Base-by-base conservation (phyloP, 2,329 filamentous ascomycete species). In the Pseudogymnoascus verrucosus region DNA sequence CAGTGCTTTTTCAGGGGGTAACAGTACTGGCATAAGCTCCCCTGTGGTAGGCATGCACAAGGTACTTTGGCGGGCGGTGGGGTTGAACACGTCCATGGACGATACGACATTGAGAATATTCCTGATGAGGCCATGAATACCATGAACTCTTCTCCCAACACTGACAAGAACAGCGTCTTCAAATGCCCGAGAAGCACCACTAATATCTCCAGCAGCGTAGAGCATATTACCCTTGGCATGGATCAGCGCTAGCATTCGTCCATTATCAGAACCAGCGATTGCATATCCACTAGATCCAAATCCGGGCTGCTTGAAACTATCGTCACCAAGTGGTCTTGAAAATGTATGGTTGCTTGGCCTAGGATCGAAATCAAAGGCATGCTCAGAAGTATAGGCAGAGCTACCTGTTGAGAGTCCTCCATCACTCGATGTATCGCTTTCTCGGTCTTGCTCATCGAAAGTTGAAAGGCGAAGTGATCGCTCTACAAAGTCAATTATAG, bases 171-270 rank as follows among this genome's bases (percentile, higher is more conserved):
- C 91, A 0, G 93, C 93, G 74, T 97, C 92, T 74, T 99, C 95
- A 69, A 99, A 99, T 3, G 95, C 91, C 69, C 87, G 85, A 0
- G 93, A 92, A 44, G 95, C 95, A 42, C 82, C 85, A 40, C 82
- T 80, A 67, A 95, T 89, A 68, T 97, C 89, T 54, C 93, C 93
- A 31, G 96, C 78, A 26, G 90, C 87, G 76, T 99, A 99, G 1
- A 98, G 81, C 89, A 98, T 96, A 67, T 98, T 98, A n/a, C 93
- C 95, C 75, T 98, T 99, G 19, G 93, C 93, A 76, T 99, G 95
- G 42, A 98, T 87, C 14, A 99, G 82, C n/a, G 92, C 90, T 51
- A 99, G 82, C 71, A 99, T 91, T 65, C 95, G 86, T 7, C 93
- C 95, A 73, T 97, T 98, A 69, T 99, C 95, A 47, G 84, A 86